Evolutionary conservation across 2,329 filamentous ascomycete genomes (phyloP).

Genomic region (Trichoderma simmonsii): DNA sequence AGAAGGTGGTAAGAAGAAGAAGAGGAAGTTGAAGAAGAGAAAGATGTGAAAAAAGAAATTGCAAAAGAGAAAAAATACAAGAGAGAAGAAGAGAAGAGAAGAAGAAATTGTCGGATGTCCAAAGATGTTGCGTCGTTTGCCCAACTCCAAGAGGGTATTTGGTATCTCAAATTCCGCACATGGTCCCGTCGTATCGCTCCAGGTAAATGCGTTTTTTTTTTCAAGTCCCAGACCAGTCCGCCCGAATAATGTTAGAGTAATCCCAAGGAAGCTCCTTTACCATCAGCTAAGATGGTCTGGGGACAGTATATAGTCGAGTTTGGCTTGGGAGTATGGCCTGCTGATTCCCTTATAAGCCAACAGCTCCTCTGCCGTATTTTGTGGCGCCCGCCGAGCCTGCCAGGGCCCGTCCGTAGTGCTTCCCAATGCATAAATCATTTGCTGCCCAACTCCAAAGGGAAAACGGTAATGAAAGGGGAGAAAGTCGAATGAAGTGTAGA

Average conservation of each 20-base stretch:
- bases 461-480: background rate
- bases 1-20: too few species aligned
- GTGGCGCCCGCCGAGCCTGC: background rate
- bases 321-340: background rate
- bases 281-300: background rate
- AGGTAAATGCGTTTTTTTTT: background rate
- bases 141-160: slow-evolving; percentile 14
- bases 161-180: slow-evolving; percentile 9
- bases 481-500: background rate
- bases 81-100: background rate
- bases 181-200: background rate
- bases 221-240: background rate
- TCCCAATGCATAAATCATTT: slow-evolving; percentile 6
- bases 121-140: slow-evolving; percentile 3
- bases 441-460: background rate
- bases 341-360: background rate
- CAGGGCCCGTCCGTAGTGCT: background rate
- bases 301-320: background rate
- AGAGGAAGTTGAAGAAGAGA: too few species aligned
- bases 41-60: too few species aligned
- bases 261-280: background rate
- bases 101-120: background rate
- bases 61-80: background rate
- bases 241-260: background rate
- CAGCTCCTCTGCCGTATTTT: background rate